Percentiles rank a stretch among this genome's conserved stretches.
Evolutionary conservation across 306 rosid species (phyloP).

Genomic region (Sicyos edulis): DNA sequence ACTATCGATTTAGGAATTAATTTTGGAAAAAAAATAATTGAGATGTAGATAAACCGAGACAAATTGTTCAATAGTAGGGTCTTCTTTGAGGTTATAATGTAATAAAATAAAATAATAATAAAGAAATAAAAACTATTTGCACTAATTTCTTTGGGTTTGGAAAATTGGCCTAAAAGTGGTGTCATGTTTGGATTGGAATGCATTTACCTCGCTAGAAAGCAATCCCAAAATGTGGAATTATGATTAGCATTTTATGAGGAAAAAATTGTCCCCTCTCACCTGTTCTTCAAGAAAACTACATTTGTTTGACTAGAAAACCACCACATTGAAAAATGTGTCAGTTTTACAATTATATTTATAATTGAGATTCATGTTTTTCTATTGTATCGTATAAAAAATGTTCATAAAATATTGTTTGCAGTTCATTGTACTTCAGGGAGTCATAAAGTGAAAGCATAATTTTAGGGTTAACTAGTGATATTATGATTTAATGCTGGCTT

Average conservation of each 20-base stretch:
- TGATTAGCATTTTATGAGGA: constrained; percentile 1
- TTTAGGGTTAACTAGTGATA: neutral
- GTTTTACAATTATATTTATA: neutral
- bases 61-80: too few relatives aligned
- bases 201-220: neutral
- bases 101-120: too few relatives aligned
- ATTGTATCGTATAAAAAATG: neutral
- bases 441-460: constrained; percentile 11
- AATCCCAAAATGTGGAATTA: constrained; percentile 8
- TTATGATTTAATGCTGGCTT: neutral
- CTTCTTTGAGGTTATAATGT: too few relatives aligned
- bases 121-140: too few relatives aligned
- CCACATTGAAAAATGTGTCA: neutral
- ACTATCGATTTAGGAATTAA: too few relatives aligned
- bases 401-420: constrained; percentile 1
- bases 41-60: too few relatives aligned
- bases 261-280: neutral
- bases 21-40: too few relatives aligned
- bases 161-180: neutral
- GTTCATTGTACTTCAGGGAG: neutral
- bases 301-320: constrained; percentile 15
- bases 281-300: neutral
- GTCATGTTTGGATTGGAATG: constrained; percentile 5
- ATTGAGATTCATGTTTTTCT: neutral
- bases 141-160: neutral